A percentile compares a stretch with the other conserved stretches of the same genome.
Conservation (phyloP, 2,329 filamentous ascomycete genomes). For the Aspergillus proliferans region DNA sequence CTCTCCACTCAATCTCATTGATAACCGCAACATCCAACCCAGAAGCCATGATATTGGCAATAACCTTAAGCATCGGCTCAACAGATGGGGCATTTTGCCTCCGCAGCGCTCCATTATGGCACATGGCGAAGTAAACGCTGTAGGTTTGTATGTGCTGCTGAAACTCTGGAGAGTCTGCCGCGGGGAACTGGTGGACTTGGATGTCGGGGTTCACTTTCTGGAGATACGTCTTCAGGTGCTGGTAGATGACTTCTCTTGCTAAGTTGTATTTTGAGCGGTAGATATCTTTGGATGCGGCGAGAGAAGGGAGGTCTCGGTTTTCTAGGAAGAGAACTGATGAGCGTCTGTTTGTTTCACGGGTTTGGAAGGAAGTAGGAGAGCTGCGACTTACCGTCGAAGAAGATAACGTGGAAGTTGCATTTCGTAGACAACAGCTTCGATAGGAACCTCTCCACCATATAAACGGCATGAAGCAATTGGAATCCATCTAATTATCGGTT, state of each 20-base stretch:
- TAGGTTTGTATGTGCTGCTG: conserved; percentile 47
- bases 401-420: conserved; percentile 7
- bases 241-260: conserved; percentile 55
- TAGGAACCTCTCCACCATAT: conserved; percentile 7
- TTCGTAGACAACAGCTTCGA: conserved; percentile 4
- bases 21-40: conserved; percentile 57
- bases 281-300: conserved; percentile 13
- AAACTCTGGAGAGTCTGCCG: conserved; percentile 42
- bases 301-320: conserved; percentile 13
- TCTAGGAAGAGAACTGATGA: background rate
- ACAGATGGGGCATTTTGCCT: background rate
- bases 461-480: conserved; percentile 7
- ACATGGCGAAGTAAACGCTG: conserved; percentile 60
- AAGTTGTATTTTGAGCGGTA: conserved; percentile 51
- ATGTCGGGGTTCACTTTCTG: conserved; percentile 31
- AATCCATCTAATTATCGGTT: conserved; percentile 1
- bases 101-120: conserved; percentile 50
- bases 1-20: conserved; percentile 55
- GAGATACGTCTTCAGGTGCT: conserved; percentile 51
- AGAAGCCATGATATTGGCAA: conserved; percentile 47
- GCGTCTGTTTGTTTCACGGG: background rate
- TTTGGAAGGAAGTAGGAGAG: background rate
- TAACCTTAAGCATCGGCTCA: conserved; percentile 25
- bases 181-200: background rate
- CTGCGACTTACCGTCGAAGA: conserved; percentile 5